These are phyloP conservation scores for Adansonia grandidieri DNA, from an alignment of 441 rosid species.

Conservation along the genomic window DNA sequence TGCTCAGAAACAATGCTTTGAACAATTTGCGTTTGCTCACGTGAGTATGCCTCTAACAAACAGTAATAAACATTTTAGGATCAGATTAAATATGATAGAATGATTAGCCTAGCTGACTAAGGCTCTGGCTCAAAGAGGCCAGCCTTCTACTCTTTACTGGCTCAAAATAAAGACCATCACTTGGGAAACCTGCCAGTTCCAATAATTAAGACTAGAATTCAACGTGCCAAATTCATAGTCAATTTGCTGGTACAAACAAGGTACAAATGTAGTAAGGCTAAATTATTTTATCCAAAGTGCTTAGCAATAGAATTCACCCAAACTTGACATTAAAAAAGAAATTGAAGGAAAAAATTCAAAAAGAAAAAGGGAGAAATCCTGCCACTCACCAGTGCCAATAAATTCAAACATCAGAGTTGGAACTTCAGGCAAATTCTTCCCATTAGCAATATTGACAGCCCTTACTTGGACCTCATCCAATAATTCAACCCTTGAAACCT, in stretches of 20 bases:
- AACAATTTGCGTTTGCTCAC: conserved; percentile 79
- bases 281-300: background rate
- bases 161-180: background rate
- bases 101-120: background rate
- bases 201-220: background rate
- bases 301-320: background rate
- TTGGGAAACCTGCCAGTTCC: background rate
- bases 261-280: background rate
- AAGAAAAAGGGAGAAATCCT: conserved; percentile 2
- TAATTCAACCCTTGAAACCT: conserved; percentile 92
- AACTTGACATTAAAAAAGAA: background rate
- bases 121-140: background rate
- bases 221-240: conserved; percentile 12
- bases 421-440: conserved; percentile 73
- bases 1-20: conserved; percentile 83
- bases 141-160: background rate
- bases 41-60: conserved; percentile 77
- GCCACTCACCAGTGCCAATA: conserved; percentile 74
- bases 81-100: background rate
- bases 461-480: conserved; percentile 86
- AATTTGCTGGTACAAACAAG: background rate
- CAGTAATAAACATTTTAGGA: conserved; percentile 22
- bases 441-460: conserved; percentile 88
- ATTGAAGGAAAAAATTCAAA: background rate
- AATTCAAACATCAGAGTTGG: conserved; percentile 96